Base-by-base conservation (phyloP, 768 basidiomycete genomes). In the Boletus coccyginus region DNA sequence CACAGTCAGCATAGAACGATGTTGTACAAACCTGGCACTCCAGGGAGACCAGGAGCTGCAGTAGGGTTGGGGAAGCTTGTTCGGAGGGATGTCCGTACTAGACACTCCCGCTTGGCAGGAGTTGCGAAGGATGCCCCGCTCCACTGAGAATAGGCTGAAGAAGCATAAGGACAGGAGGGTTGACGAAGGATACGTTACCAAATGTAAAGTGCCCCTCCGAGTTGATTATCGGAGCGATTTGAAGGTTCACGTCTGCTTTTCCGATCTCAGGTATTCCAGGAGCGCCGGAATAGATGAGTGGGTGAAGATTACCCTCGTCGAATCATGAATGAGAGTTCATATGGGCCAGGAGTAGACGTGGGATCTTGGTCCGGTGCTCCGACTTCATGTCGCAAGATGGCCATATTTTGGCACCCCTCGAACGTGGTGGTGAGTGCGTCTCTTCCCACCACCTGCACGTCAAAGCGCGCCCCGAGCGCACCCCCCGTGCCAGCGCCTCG, bases 91-190 rank as follows among this genome's bases (percentile, higher is more conserved):
- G 72, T 1, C 64, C 56, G 56, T 79, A 80, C 21, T 21, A 21
- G 6, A 85, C 69, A 10, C 75, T 74, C 11, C 82, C 84, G 0
- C 52, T n/a, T 0, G 83, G 85, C 11, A 86, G 61, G 8, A 87
- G 66, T 2, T 80, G 71, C 17, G 72, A 69, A 0, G 84, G 72
- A 13, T 74, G 71, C 29, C 63, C 62, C 0, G 78, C 77, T 0
- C 85, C 85, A 53, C 78, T 84, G 35, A 86, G 64, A 35, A 85
- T 81, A 21, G 21, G 21, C 60, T 86, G 85, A 1, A 85, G 74
- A 16, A 86, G 74, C 6, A 84, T 81, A 0, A 85, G 83, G 1
- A 78, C 67, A 1, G 73, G 65, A 0, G 84, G 80, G 7, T 72
- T 63, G 7, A 64, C 29, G 50, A 65, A 84, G 17, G 75, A 62